Base-by-base conservation (phyloP, 768 basidiomycete species). In the Coprinopsis sp. region DNA sequence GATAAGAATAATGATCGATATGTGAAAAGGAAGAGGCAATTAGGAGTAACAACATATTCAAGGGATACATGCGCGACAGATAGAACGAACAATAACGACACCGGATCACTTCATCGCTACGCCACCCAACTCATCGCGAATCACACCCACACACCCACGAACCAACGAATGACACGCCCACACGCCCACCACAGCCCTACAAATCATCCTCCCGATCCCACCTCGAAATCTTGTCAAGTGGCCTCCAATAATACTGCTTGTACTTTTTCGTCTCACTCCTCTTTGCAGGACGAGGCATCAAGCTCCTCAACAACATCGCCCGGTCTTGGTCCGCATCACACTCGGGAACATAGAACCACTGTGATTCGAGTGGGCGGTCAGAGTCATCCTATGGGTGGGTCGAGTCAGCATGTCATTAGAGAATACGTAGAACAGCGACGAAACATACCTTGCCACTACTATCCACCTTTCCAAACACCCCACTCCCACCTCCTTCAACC, bases 241-340 rank as follows among this genome's bases (percentile, higher is more conserved):
- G 87, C 23, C 74, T 72, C 67, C 81, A 90, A 64, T 90, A 91
- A 65, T 91, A 91, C 61, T 87, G 84, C 62, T 90, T 90, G 51
- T 83, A 85, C 66, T 87, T 84, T 74, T 84, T 88, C 61, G 86
- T 90, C 64, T 79, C 84, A 37, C 67, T 81, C 44, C 87, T 67
- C 65, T 88, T 90, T 45, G 72, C 84, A 18, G 81, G 76, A 12
- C 84, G 77, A 1, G 84, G 84, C 84, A 87, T 86, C 71, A 87
- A 79, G 50, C 78, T 81, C 56, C 70, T 63, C 46, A 89, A 76
- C 49, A 87, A 62, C 53, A 68, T 61, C 24, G 85, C 85, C n/a
- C 86, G 72, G 46, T 87, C 86, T 53, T 70, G 69, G 58, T 89
- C 85, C 54, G 75, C 70, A 54, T 89, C 86, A 58, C 70, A 60